These are phyloP conservation scores for Salmacisia buchloeana DNA, from an alignment of 1,284 basidiomycete species.

Conservation along the genomic window DNA sequence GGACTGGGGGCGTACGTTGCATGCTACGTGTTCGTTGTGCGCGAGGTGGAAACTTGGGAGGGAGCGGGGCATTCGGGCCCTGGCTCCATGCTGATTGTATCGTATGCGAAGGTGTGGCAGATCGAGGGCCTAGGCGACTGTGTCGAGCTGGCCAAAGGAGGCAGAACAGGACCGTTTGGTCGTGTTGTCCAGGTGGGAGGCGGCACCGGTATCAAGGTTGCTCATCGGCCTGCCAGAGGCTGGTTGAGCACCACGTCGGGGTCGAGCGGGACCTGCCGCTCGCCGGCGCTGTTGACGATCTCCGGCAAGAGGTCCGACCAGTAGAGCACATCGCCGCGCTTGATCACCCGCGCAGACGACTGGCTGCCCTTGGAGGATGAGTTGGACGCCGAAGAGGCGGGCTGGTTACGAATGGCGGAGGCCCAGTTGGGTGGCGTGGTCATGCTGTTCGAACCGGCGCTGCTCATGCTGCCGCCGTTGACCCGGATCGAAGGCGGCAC, in stretches of 20 bases:
- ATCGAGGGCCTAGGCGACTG: neutral
- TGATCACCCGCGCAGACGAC: slow-evolving; percentile 50
- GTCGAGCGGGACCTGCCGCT: slow-evolving; percentile 51
- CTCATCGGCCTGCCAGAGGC: slow-evolving; percentile 29
- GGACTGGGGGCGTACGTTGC: no score
- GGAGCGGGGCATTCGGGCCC: no score
- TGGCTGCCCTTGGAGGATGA: neutral
- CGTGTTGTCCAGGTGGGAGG: no score
- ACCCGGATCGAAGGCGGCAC: neutral
- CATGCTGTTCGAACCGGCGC: neutral
- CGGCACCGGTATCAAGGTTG: neutral
- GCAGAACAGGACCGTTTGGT: no score
- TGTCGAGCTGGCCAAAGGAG: no score
- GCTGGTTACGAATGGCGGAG: no score
- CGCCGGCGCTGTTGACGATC: slow-evolving; percentile 56
- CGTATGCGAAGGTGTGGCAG: neutral
- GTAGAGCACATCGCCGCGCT: slow-evolving; percentile 64
- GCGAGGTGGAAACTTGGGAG: no score
- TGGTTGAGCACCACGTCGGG: slow-evolving; percentile 33
- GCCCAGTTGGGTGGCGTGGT: neutral
- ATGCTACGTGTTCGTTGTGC: no score
- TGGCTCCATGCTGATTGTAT: no score
- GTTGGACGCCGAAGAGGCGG: neutral
- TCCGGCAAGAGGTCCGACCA: slow-evolving; percentile 68
- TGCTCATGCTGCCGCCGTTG: neutral